Evolutionary conservation across 768 basidiomycete species (phyloP), one percentile per base, ranked within the genome.

Genomic region (Leccinum boreale): DNA sequence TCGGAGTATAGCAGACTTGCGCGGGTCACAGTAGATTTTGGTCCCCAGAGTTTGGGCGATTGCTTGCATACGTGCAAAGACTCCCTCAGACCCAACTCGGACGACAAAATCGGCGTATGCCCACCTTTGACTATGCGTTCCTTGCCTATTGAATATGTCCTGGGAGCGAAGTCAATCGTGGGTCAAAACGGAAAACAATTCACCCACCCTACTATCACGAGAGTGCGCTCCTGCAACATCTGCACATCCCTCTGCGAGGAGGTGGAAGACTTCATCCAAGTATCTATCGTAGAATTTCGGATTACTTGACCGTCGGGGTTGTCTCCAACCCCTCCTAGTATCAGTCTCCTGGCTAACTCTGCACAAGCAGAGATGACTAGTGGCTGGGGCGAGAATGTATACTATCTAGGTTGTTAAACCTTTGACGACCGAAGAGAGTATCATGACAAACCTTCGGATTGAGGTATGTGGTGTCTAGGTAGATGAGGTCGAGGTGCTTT

Each of bases 91-190:
- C 24, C 14, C 4, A 52, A 31, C 23, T 52, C 36, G 15, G n/a
- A 57, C 3, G 15, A 42, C 9, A 50, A 14, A 19, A 56, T 21
- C 2, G 44, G 6, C 29, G 15, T 42, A 39, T 52, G 64, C 50
- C 31, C 56, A 92, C 93, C 94, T 82, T 98, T 97, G 42, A 97
- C 94, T 42, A 98, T 90, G 23, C 97, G 86, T 72, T 99, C 97
- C 71, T 99, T 99, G 42, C 97, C 97, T 50, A 98, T 93, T 0
- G 92, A 92, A 73, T 99, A 99, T 0, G 97, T 98, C 10, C 94
- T 93, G 58, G 42, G 55, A 47, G n/a, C 51, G 12, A 23, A 23
- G 26, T 61, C 26, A 63, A 53, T 12, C 17, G 21, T 21, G n/a
- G 42, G 29, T 48, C 23, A 36, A 19, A 24, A 44, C 9, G 8